These are phyloP conservation scores for Cercospora berteroae DNA, from an alignment of 2,329 filamentous ascomycete species.

Conservation along the genomic window DNA sequence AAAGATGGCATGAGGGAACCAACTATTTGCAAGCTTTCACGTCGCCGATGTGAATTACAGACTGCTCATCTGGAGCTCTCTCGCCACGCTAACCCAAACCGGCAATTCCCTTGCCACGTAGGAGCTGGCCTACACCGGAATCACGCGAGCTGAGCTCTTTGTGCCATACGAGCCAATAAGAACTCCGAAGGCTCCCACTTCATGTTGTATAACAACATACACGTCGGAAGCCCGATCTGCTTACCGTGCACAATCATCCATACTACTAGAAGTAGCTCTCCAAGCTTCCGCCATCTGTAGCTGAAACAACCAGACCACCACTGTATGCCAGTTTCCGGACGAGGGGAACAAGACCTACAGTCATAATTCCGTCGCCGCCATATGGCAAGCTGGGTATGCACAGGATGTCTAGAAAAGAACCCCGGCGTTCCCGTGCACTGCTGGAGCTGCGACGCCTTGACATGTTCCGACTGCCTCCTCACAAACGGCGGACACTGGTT, in stretches of 20 bases:
- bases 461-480: slow-evolving; percentile 10
- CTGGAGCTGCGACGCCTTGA: slow-evolving; percentile 4
- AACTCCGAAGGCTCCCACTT: background rate
- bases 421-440: background rate
- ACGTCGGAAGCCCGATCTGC: background rate
- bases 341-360: background rate
- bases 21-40: background rate
- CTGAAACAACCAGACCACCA: background rate
- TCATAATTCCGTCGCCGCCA: background rate
- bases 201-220: background rate
- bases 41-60: background rate
- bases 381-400: slow-evolving; percentile 10
- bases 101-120: slow-evolving; percentile 3
- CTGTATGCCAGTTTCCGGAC: background rate
- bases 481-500: slow-evolving; percentile 8
- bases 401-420: slow-evolving; percentile 7
- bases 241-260: background rate
- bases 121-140: slow-evolving; percentile 3
- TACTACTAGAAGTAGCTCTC: background rate
- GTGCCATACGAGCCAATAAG: background rate
- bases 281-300: background rate
- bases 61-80: background rate
- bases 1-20: slow-evolving; percentile 32
- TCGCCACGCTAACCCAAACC: background rate
- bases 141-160: slow-evolving; percentile 7